These are phyloP conservation scores for Lasiosphaeria hispida DNA, from an alignment of 495 filamentous ascomycete species.

Conservation along the genomic window DNA sequence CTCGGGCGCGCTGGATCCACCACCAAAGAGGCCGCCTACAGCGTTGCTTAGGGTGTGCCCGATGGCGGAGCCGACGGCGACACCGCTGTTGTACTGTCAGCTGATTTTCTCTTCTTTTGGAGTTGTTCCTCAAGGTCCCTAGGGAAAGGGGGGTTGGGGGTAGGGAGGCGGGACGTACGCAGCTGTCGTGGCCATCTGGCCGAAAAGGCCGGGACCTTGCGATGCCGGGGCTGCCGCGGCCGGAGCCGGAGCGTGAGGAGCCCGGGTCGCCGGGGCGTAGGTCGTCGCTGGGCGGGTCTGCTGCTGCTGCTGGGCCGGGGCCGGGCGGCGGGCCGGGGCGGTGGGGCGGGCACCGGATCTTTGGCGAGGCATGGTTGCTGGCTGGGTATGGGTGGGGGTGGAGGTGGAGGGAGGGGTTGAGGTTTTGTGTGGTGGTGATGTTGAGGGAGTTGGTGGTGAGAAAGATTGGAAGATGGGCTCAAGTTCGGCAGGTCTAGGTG, in stretches of 20 bases:
- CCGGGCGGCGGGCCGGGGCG: constrained; percentile 54
- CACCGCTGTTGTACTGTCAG: constrained; percentile 62
- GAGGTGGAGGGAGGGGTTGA: background rate
- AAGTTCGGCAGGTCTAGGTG: background rate
- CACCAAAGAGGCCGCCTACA: constrained; percentile 76
- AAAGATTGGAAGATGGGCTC: constrained; percentile 1
- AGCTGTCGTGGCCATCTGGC: constrained; percentile 83
- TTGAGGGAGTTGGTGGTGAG: background rate
- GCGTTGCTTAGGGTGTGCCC: constrained; percentile 94
- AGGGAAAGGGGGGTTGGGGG: constrained; percentile 17
- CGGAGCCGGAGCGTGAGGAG: constrained; percentile 48
- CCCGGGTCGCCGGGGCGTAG: constrained; percentile 53
- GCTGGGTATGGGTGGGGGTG: background rate
- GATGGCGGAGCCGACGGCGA: constrained; percentile 90
- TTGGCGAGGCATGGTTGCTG: constrained; percentile 52
- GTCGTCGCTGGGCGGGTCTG: constrained; percentile 64
- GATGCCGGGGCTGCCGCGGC: constrained; percentile 42
- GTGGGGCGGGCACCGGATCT: constrained; percentile 64
- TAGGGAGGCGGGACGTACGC: constrained; percentile 55
- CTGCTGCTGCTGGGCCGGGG: constrained; percentile 56
- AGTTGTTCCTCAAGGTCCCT: background rate
- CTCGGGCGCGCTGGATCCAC: constrained; percentile 59
- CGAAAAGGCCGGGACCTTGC: constrained; percentile 71
- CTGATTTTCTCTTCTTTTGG: constrained; percentile 19
- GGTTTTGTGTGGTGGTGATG: background rate